phyloP scores from a whole-genome alignment of 73 alveolate species.

The Paramecium biaurelia region DNA sequence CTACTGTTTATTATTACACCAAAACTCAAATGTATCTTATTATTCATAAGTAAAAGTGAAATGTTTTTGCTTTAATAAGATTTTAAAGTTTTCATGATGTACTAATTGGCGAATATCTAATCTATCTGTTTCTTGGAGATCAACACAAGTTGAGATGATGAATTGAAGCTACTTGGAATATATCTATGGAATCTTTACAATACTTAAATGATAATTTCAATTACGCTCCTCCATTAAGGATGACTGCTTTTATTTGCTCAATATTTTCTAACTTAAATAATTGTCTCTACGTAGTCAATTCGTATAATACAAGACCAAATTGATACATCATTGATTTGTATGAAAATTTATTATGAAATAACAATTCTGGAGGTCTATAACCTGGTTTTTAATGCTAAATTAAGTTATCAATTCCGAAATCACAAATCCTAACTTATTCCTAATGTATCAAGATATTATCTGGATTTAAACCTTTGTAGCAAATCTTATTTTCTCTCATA shows the following conservation, averaged over 20 bases:
- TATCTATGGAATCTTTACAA: neutral
- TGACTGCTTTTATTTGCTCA: neutral
- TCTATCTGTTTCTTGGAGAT: neutral
- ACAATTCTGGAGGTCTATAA: slow-evolving; percentile 7
- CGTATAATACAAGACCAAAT: neutral
- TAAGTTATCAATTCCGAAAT: slow-evolving; percentile 45
- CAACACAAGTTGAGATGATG: neutral
- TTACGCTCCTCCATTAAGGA: slow-evolving; percentile 41
- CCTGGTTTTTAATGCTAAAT: neutral
- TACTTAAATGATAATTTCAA: neutral
- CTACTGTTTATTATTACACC: neutral
- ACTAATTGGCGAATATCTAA: neutral
- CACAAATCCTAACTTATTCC: slow-evolving; percentile 13
- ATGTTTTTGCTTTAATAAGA: neutral
- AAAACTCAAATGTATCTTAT: neutral
- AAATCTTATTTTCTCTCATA: slow-evolving; percentile 32
- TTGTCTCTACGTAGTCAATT: neutral
- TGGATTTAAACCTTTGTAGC: slow-evolving; percentile 6
- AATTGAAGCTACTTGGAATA: slow-evolving; percentile 6
- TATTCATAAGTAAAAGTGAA: slow-evolving; percentile 9
- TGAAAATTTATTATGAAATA: neutral
- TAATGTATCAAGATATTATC: slow-evolving; percentile 27
- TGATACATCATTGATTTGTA: slow-evolving; percentile 11
- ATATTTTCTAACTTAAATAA: neutral
- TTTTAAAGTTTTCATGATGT: neutral